Evolutionary conservation across 2,329 filamentous ascomycete genomes (phyloP).

Genomic region (Cryphonectria parasitica): DNA sequence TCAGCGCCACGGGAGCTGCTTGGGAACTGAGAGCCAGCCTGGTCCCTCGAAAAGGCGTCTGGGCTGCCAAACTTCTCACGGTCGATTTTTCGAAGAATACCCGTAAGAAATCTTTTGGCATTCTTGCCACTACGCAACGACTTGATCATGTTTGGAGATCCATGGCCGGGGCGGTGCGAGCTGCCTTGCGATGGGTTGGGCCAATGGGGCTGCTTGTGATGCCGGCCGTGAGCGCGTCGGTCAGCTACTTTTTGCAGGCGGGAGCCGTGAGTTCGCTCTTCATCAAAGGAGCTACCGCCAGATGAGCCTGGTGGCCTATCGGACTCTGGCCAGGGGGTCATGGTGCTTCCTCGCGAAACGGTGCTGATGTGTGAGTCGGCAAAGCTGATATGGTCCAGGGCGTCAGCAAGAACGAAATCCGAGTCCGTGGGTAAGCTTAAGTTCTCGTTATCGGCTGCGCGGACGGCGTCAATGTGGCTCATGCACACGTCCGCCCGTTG

Average conservation of each 20-base stretch:
- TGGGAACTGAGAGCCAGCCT: slow-evolving; percentile 2
- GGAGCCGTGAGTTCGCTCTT: slow-evolving; percentile 37
- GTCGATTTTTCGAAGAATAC: slow-evolving; percentile 44
- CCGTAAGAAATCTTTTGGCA: slow-evolving; percentile 47
- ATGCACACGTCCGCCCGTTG: slow-evolving; percentile 56
- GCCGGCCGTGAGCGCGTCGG: slow-evolving; percentile 19
- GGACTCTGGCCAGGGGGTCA: slow-evolving; percentile 41
- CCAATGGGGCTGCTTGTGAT: slow-evolving; percentile 5
- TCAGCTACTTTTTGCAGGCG: slow-evolving; percentile 19
- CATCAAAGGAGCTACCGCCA: slow-evolving; percentile 50
- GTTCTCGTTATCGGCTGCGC: slow-evolving; percentile 43
- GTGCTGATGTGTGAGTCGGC: slow-evolving; percentile 41
- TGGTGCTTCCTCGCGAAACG: slow-evolving; percentile 41
- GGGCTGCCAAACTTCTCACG: slow-evolving; percentile 33
- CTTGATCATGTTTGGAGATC: slow-evolving; percentile 18
- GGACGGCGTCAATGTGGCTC: slow-evolving; percentile 51
- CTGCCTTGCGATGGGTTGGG: background rate
- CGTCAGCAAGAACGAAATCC: slow-evolving; percentile 45
- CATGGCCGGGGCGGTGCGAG: slow-evolving; percentile 8
- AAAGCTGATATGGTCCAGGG: slow-evolving; percentile 49
- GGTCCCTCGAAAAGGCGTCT: slow-evolving; percentile 31
- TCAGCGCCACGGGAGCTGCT: slow-evolving; percentile 2
- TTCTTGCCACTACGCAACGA: slow-evolving; percentile 44
- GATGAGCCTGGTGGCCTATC: slow-evolving; percentile 53
- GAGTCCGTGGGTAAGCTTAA: slow-evolving; percentile 37